Evolutionary conservation across 1,284 basidiomycete species (phyloP).

Genomic region (Pseudozyma pruni): DNA sequence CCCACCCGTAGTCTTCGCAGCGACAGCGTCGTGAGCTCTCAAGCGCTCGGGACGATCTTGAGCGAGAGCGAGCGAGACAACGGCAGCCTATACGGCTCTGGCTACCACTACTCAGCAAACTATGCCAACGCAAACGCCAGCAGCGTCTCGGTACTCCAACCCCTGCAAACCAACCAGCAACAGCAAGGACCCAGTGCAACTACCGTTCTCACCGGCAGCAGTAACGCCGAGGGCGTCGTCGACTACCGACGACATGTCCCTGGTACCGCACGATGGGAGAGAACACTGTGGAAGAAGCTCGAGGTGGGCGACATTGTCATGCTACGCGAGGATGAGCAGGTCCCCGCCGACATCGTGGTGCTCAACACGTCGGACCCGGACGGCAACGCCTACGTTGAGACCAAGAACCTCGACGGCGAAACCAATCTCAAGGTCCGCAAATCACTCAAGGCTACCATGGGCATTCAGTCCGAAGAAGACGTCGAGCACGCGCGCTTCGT

Average conservation of each 20-base stretch:
- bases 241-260: slow-evolving; percentile 78
- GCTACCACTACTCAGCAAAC: slow-evolving; percentile 23
- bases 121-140: slow-evolving; percentile 25
- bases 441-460: slow-evolving; percentile 79
- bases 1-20: slow-evolving; percentile 34
- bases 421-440: slow-evolving; percentile 92
- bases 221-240: slow-evolving; percentile 68
- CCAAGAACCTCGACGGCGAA: slow-evolving; percentile 95
- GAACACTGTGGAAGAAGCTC: slow-evolving; percentile 97
- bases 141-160: slow-evolving; percentile 29
- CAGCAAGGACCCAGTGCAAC: slow-evolving; percentile 13
- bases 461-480: slow-evolving; percentile 87
- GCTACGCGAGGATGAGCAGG: slow-evolving; percentile 90
- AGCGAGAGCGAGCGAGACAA: slow-evolving; percentile 57
- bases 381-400: slow-evolving; percentile 69
- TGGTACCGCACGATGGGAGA: slow-evolving; percentile 87
- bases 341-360: slow-evolving; percentile 92
- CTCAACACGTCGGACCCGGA: slow-evolving; percentile 74
- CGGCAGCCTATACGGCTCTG: slow-evolving; percentile 21
- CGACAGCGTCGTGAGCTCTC: slow-evolving; percentile 48
- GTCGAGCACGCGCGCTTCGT: slow-evolving; percentile 85
- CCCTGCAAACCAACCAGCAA: slow-evolving; percentile 22
- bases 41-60: slow-evolving; percentile 53
- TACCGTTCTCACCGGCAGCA: slow-evolving; percentile 16
- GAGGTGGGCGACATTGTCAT: slow-evolving; percentile 96